A percentile compares a stretch with the other conserved stretches of the same genome.
phyloP scores from a whole-genome alignment of 768 basidiomycete species.

The Inosperma sp. region DNA sequence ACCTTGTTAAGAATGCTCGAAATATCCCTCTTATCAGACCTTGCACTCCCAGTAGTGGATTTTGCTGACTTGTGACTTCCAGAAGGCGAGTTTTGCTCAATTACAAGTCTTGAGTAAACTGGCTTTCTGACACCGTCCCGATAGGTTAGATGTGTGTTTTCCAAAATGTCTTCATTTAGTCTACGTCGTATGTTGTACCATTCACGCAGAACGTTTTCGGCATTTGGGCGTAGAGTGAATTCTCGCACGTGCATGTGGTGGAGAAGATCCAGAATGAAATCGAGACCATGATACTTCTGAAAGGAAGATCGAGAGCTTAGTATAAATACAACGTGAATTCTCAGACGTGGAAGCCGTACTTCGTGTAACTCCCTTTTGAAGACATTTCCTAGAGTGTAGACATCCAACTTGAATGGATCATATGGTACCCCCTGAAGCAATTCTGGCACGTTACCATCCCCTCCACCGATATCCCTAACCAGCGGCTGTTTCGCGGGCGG shows the following conservation, averaged over 20 bases:
- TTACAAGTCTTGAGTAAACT: neutral
- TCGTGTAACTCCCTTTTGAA: constrained; percentile 24
- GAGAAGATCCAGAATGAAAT: constrained; percentile 25
- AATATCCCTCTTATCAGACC: constrained; percentile 25
- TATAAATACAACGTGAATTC: neutral
- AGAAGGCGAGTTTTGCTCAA: constrained; percentile 1
- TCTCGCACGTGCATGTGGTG: constrained; percentile 24
- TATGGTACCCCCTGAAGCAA: constrained; percentile 19
- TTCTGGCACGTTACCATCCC: constrained; percentile 26
- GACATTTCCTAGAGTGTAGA: constrained; percentile 29
- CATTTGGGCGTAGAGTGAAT: constrained; percentile 22
- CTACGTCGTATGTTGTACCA: constrained; percentile 22
- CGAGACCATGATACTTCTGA: constrained; percentile 24
- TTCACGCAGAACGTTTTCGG: constrained; percentile 18
- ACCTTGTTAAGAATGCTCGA: constrained; percentile 22
- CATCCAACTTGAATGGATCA: constrained; percentile 29
- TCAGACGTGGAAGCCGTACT: constrained; percentile 13
- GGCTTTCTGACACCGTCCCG: neutral
- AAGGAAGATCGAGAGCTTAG: neutral
- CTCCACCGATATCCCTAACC: constrained; percentile 22
- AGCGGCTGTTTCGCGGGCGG: constrained; percentile 17
- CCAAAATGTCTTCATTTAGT: constrained; percentile 11
- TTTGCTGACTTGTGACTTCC: constrained; percentile 1
- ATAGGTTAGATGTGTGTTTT: constrained; percentile 5
- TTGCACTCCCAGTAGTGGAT: constrained; percentile 3